phyloP scores from a whole-genome alignment of 2,329 filamentous ascomycete genomes.

The Trichoderma hamatum region DNA sequence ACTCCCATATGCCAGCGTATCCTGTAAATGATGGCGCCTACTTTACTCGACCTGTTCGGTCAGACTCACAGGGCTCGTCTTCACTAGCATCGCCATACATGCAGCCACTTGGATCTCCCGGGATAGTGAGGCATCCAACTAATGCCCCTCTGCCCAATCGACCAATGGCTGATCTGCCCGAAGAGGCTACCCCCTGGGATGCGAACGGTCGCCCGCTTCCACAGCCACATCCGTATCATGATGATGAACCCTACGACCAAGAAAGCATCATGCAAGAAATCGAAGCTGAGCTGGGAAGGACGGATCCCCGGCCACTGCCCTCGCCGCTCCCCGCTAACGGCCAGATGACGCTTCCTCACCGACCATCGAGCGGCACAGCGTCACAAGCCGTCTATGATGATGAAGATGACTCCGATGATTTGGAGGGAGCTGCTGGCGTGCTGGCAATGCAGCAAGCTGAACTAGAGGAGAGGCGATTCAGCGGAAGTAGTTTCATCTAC shows the following conservation, averaged over 20 bases:
- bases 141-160: slow-evolving; percentile 62
- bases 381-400: slow-evolving; percentile 35
- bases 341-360: slow-evolving; percentile 46
- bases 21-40: slow-evolving; percentile 51
- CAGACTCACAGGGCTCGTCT: slow-evolving; percentile 53
- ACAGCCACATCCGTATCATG: slow-evolving; percentile 29
- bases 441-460: slow-evolving; percentile 84
- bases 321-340: slow-evolving; percentile 44
- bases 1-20: slow-evolving; percentile 57
- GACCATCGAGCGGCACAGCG: slow-evolving; percentile 20
- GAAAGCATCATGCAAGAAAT: slow-evolving; percentile 62
- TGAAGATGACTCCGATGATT: slow-evolving; percentile 77
- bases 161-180: slow-evolving; percentile 50
- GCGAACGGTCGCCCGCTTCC: slow-evolving; percentile 39
- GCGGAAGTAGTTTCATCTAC: slow-evolving; percentile 38
- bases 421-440: slow-evolving; percentile 81
- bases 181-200: slow-evolving; percentile 48
- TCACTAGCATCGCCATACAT: slow-evolving; percentile 49
- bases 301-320: slow-evolving; percentile 43
- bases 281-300: slow-evolving; percentile 54
- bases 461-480: slow-evolving; percentile 66
- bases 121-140: slow-evolving; percentile 61
- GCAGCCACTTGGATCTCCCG: slow-evolving; percentile 47
- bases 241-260: slow-evolving; percentile 48
- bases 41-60: slow-evolving; percentile 49